Evolutionary conservation across 768 basidiomycete species (phyloP).

Genomic region (Tricholoma sp.): DNA sequence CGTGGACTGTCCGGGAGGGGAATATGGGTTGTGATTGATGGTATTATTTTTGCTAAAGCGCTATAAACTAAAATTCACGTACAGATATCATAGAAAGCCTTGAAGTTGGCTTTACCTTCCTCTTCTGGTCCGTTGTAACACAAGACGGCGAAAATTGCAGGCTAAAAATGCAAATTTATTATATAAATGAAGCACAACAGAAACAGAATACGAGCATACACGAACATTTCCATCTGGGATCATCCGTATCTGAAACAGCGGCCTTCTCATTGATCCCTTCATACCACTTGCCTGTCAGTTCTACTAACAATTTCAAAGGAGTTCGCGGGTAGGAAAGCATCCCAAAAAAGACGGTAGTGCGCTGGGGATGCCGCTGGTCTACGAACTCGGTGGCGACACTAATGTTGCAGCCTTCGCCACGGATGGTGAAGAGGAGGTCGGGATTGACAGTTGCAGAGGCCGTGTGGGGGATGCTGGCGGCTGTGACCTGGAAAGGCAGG

Average conservation of each 20-base stretch:
- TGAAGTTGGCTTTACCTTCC: constrained; percentile 42
- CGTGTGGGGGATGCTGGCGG: constrained; percentile 12
- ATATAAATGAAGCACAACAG: neutral
- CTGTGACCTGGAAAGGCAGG: constrained; percentile 4
- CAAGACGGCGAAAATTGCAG: constrained; percentile 27
- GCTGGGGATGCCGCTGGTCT: constrained; percentile 42
- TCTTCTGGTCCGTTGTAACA: constrained; percentile 50
- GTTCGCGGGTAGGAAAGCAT: constrained; percentile 28
- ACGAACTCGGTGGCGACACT: constrained; percentile 54
- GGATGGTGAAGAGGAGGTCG: constrained; percentile 49
- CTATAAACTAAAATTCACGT: neutral
- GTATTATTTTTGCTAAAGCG: too few relatives aligned
- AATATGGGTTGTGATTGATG: neutral
- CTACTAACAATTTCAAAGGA: constrained; percentile 25
- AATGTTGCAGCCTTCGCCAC: constrained; percentile 51
- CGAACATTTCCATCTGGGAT: constrained; percentile 35
- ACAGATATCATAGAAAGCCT: constrained; percentile 25
- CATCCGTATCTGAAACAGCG: constrained; percentile 29
- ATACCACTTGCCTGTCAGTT: constrained; percentile 34
- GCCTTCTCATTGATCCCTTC: constrained; percentile 32
- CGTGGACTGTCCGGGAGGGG: neutral
- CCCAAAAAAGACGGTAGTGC: constrained; percentile 41
- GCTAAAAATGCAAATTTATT: constrained; percentile 27
- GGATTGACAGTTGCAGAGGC: constrained; percentile 30
- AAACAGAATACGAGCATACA: neutral